phyloP scores from a whole-genome alignment of 2,329 filamentous ascomycete genomes.

The Stromatinia cepivora region DNA sequence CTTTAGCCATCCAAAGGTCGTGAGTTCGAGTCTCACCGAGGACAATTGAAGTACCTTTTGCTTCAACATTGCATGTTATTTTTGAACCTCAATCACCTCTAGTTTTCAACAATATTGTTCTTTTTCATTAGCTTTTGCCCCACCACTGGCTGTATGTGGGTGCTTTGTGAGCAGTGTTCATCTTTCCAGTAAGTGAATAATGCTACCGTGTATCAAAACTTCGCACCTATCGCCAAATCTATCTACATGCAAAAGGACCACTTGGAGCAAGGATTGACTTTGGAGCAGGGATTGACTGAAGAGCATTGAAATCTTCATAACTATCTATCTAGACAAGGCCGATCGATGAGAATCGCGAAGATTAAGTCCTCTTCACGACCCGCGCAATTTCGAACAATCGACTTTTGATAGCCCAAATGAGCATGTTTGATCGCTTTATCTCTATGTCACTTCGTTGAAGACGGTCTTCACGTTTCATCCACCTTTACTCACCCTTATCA shows the following conservation, averaged over 20 bases:
- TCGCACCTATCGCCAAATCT: not conserved
- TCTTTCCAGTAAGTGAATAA: not conserved
- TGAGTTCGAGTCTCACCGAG: conserved; percentile 53
- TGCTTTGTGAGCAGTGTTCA: too few relatives aligned
- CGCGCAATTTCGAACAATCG: not conserved
- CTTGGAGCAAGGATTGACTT: not conserved
- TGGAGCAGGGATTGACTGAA: not conserved
- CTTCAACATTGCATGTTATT: not conserved
- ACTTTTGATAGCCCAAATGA: not conserved
- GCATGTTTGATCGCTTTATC: not conserved
- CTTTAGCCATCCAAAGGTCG: conserved; percentile 46
- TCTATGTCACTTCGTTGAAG: not conserved
- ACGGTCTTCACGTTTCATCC: not conserved
- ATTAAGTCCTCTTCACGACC: fast-evolving
- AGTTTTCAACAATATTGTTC: not conserved
- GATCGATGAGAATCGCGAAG: not conserved
- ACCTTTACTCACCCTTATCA: not conserved
- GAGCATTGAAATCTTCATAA: not conserved
- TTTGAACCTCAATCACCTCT: not conserved
- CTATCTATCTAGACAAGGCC: too few relatives aligned
- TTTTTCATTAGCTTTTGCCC: not conserved
- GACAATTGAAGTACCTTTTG: conserved; percentile 34
- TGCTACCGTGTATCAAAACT: not conserved
- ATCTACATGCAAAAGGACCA: not conserved
- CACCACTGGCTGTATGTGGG: not conserved